Base-by-base conservation (phyloP, 2,329 filamentous ascomycete genomes). In the Coniochaeta prunicola region DNA sequence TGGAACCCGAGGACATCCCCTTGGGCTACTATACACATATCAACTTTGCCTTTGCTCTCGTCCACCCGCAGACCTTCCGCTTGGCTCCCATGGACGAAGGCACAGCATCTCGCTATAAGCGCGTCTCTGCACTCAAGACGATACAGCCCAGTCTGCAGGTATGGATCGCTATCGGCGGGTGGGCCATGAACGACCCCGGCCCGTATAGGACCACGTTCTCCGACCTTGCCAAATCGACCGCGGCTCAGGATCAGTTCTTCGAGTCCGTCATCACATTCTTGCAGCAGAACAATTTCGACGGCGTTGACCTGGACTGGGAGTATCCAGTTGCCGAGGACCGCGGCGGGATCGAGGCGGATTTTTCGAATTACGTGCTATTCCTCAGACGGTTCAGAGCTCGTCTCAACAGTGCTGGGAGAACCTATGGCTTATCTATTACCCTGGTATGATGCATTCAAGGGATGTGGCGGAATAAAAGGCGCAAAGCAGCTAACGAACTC, bases 161-260 rank as follows among this genome's bases (percentile, higher is more conserved):
- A 0, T 73, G 66, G 62, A 69, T 79, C 31, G 68, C 72, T 3
- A 60, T 79, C 2, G 75, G 77, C 1, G 77, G 77, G 0, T 78
- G 73, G 71, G 65, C 70, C 1, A 74, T 77, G 54, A 74, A 68
- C 56, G 73, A 79, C 48, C 67, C 68, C 0, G 68, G 68, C n/a
- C 60, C 67, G 0, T 68, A 62, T 0, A 59, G 60, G 4, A 67
- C 60, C 0, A 61, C 64, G 4, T 75, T 73, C 57, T 63, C 54
- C 19, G 64, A 63, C 38, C 63, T 65, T 38, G 63, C 64, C 6
- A 64, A 63, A 2, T 64, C 67, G 48, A 64, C 65, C 58, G 64
- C 65, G 30, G 66, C 65, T 60, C 66, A 63, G 12, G 24, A 61
- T 1, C 59, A 38, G 2, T 70, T 70, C 48, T 60, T 66, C 42